Base-by-base conservation (phyloP, 352 stramenopile genomes). In the Globisporangium camurandrum region DNA sequence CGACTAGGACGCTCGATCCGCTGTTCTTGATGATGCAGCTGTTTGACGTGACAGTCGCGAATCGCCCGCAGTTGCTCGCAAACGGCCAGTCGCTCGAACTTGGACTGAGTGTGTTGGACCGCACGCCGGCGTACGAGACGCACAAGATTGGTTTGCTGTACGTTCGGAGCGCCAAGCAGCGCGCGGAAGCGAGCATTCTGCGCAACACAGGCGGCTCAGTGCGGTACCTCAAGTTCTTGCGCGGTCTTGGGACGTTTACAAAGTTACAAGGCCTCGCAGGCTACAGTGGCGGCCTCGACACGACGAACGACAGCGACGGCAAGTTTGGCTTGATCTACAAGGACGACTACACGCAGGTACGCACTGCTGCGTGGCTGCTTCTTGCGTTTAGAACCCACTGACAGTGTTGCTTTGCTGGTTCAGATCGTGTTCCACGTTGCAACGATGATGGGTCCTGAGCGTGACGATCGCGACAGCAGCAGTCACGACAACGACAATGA, bases 141-240 rank as follows among this genome's bases (percentile, higher is more conserved):
- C 84, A 95, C 63, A 95, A 95, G 53, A 84, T 95, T 33, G 84
- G 84, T 3, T 55, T 95, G 22, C 33, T 95, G 12, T 93, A 93
- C 47, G 61, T 91, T 16, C 65, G 68, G 11, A 65, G 69, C 23
- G 50, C 49, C n/a, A 84, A 71, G n/a, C 68, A 84, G 55, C 70
- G 66, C 3, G 59, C 62, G 0, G 84, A 95, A 56, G 44, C 51
- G 27, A 75, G 84, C n/a, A 80, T 95, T n/a, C 53, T 95, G 16
- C 61, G 66, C 14, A 86, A 75, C n/a, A 44, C 67, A 11, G 83
- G 83, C 30, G 84, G 82, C 16, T 92, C 81, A 1, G 43, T 85
- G n/a, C 66, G 67, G 42, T 95, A 93, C 43, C 53, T 90, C 27
- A 57, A 64, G 22, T 93, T 95, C 51, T 51, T 95, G 19, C 75